A percentile compares a stretch with the other conserved stretches of the same genome.
Conservation (phyloP, 495 filamentous ascomycete genomes). For the Amorphotheca resinae region DNA sequence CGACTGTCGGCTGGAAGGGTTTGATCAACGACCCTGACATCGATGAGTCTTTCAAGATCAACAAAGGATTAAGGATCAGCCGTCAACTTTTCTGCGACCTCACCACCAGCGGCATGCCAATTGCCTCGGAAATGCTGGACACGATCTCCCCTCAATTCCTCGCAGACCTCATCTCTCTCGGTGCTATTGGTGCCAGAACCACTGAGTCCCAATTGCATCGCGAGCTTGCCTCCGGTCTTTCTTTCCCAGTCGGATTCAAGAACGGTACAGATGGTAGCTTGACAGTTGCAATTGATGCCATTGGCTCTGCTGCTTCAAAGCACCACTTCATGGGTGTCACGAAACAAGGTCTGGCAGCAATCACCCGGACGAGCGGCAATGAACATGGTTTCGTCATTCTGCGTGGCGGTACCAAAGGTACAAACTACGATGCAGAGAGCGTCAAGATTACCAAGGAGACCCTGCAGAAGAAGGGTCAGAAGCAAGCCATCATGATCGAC, state of each 20-base stretch:
- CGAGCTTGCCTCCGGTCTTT: constrained; percentile 90
- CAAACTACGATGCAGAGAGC: constrained; percentile 83
- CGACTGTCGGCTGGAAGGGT: constrained; percentile 99
- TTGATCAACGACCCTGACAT: constrained; percentile 98
- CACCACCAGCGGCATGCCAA: constrained; percentile 75
- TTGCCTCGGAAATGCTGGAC: constrained; percentile 95
- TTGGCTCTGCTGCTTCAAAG: constrained; percentile 77
- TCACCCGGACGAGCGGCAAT: constrained; percentile 84
- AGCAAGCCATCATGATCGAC: constrained; percentile 90
- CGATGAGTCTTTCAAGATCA: constrained; percentile 95
- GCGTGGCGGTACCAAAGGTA: constrained; percentile 81
- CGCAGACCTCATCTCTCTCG: constrained; percentile 87
- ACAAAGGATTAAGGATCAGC: constrained; percentile 87
- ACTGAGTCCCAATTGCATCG: constrained; percentile 94
- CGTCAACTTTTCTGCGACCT: constrained; percentile 85
- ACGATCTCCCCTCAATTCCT: constrained; percentile 95
- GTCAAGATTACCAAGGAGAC: constrained; percentile 69
- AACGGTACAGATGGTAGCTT: constrained; percentile 96
- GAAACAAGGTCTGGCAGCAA: constrained; percentile 94
- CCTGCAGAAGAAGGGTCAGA: constrained; percentile 72
- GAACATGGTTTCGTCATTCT: constrained; percentile 96
- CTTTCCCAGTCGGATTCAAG: constrained; percentile 98
- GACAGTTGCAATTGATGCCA: constrained; percentile 90
- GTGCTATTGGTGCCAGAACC: constrained; percentile 93
- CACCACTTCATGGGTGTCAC: constrained; percentile 99